phyloP scores from a whole-genome alignment of 148 eudicot genomes.

The Limonium bicolor region DNA sequence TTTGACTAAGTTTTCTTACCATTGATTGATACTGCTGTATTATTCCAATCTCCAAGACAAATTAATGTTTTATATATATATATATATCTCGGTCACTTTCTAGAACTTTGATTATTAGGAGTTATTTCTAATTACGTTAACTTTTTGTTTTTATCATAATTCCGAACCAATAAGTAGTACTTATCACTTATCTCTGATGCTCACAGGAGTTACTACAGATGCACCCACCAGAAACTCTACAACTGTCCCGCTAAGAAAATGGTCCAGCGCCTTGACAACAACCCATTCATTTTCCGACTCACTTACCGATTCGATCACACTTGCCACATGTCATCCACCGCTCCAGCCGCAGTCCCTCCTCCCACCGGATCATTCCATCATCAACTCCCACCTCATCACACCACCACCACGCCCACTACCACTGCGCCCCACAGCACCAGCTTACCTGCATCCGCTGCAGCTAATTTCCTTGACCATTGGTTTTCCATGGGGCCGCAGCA shows the following conservation, averaged over 20 bases:
- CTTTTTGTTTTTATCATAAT: no score
- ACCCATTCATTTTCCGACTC: conserved; percentile 49
- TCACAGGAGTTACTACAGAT: conserved; percentile 73
- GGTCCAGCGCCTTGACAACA: conserved; percentile 62
- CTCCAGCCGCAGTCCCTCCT: conserved; percentile 28
- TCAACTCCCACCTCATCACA: background rate
- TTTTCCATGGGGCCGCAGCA: conserved; percentile 17
- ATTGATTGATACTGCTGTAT: no score
- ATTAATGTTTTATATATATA: background rate
- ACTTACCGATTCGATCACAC: conserved; percentile 55
- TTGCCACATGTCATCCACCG: conserved; percentile 61
- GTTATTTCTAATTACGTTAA: no score
- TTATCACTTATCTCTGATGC: no score
- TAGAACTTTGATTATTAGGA: no score
- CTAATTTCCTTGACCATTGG: conserved; percentile 10
- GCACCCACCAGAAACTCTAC: conserved; percentile 73
- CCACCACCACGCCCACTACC: background rate
- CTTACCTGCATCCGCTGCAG: background rate
- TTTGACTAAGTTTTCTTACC: no score
- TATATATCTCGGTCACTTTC: background rate
- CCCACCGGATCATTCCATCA: background rate
- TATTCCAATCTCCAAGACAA: background rate
- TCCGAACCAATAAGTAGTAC: no score
- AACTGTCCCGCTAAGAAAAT: conserved; percentile 72
- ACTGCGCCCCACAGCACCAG: background rate